Percentiles rank a stretch among this genome's conserved stretches.
Conservation (phyloP, 2,329 filamentous ascomycete genomes). For the Pseudogymnoascus sp. region DNA sequence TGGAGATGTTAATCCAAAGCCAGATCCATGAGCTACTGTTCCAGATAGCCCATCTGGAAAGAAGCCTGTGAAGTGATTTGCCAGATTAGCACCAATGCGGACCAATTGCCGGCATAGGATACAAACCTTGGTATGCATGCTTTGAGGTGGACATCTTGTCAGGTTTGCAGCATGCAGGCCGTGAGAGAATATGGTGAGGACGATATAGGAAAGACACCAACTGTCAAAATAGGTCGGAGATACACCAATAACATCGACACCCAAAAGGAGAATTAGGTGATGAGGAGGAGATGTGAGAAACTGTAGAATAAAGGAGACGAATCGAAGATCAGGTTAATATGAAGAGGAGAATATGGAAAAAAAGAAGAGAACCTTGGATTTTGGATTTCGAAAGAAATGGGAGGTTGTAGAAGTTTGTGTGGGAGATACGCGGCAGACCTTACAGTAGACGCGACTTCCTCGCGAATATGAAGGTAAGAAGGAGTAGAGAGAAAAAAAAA, state of each 20-base stretch:
- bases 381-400: conserved; percentile 1
- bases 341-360: not conserved
- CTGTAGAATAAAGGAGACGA: not conserved
- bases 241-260: not conserved
- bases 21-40: conserved; percentile 7
- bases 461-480: not conserved
- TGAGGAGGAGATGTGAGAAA: not conserved
- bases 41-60: conserved; percentile 47
- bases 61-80: conserved; percentile 56
- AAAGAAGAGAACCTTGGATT: not conserved
- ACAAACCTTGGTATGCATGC: conserved; percentile 4
- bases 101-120: conserved; percentile 39
- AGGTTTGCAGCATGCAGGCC: not conserved
- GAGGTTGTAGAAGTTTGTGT: not conserved
- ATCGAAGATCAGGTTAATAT: conserved; percentile 3
- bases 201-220: not conserved
- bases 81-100: conserved; percentile 56
- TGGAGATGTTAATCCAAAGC: conserved; percentile 17
- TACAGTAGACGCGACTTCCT: not conserved
- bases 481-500: not conserved
- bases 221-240: not conserved
- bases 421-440: not conserved
- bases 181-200: not conserved
- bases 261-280: not conserved
- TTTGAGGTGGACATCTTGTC: conserved; percentile 11